phyloP scores from a whole-genome alignment of 176 grass and related monocot genomes.

The Triticum turgidum region DNA sequence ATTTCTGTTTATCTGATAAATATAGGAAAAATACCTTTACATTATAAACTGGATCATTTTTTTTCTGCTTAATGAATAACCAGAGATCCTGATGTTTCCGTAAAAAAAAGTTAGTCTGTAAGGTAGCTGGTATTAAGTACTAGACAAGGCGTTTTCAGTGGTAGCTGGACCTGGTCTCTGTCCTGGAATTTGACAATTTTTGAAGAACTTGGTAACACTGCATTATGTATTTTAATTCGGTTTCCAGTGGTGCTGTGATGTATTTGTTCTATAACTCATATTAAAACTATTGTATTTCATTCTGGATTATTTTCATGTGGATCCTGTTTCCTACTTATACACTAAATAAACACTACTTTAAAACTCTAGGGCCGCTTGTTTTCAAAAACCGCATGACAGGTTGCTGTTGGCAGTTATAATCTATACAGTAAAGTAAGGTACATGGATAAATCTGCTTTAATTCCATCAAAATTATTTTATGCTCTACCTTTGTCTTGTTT shows the following conservation, averaged over 20 bases:
- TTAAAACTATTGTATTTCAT: background rate
- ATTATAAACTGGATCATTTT: background rate
- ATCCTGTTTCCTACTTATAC: background rate
- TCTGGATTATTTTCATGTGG: background rate
- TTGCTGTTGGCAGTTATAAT: background rate
- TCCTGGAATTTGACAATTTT: background rate
- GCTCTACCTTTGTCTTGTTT: conserved; percentile 20
- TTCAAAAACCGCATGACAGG: background rate
- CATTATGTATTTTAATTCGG: background rate
- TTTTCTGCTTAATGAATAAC: background rate
- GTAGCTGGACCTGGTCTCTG: background rate
- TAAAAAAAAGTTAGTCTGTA: background rate
- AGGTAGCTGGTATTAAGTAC: background rate
- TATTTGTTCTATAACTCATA: background rate
- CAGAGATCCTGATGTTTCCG: background rate
- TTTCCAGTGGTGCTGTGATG: conserved; percentile 1
- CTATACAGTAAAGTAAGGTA: conserved; percentile 9
- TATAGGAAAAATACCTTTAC: background rate
- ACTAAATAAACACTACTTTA: background rate
- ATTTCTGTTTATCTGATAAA: background rate
- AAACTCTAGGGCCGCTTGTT: background rate
- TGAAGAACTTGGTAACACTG: background rate
- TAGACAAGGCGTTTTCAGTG: background rate
- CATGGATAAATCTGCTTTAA: conserved; percentile 4
- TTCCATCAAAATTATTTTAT: conserved; percentile 7